These are phyloP conservation scores for Fusarium aywerte DNA, from an alignment of 2,329 filamentous ascomycete genomes.

Conservation along the genomic window DNA sequence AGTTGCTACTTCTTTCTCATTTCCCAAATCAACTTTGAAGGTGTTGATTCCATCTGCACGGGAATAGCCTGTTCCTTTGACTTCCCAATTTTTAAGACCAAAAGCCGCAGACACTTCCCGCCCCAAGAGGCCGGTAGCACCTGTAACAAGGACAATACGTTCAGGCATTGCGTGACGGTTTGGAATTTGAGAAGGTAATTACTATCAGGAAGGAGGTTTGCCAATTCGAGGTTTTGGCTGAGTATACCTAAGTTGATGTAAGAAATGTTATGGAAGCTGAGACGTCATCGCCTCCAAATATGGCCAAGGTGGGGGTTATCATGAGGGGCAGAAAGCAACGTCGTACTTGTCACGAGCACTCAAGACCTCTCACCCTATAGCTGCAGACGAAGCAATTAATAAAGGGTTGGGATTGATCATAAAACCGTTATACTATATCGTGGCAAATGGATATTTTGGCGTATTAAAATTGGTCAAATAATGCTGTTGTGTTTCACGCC, in stretches of 20 bases:
- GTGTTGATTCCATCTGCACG: constrained; percentile 77
- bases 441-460: neutral
- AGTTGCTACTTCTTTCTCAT: constrained; percentile 59
- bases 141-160: constrained; percentile 77
- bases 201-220: neutral
- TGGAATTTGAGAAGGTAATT: neutral
- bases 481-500: neutral
- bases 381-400: neutral
- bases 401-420: too few relatives aligned
- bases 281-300: constrained; percentile 24
- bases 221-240: neutral
- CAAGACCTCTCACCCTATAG: neutral
- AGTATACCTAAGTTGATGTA: neutral
- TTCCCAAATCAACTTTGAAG: constrained; percentile 67
- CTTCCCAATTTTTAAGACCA: constrained; percentile 68
- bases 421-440: too few relatives aligned
- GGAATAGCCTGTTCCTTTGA: constrained; percentile 78
- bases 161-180: constrained; percentile 18
- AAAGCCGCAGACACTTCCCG: constrained; percentile 81
- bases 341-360: neutral
- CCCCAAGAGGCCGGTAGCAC: constrained; percentile 85
- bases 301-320: constrained; percentile 27
- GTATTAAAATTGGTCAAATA: neutral
- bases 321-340: constrained; percentile 27
- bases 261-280: constrained; percentile 12